Evolutionary conservation across 495 filamentous ascomycete genomes (phyloP).

Genomic region (Daldinia caldariorum): DNA sequence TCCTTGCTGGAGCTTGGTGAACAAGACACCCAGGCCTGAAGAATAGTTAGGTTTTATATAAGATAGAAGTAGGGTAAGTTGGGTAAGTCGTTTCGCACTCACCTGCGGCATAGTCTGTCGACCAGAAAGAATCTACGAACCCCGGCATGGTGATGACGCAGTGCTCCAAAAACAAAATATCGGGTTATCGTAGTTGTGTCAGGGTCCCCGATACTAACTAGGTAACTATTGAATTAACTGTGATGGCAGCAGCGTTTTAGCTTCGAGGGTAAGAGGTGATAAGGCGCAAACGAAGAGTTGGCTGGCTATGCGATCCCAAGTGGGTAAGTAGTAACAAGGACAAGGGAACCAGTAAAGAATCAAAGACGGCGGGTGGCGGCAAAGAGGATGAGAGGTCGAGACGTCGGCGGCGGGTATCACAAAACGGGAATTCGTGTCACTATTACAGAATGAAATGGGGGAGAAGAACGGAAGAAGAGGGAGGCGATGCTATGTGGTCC

Average conservation of each 20-base stretch:
- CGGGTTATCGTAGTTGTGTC: constrained; percentile 9
- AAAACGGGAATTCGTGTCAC: constrained; percentile 30
- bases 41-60: constrained; percentile 22
- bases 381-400: constrained; percentile 7
- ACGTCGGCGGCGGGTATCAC: constrained; percentile 41
- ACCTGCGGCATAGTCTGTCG: constrained; percentile 90
- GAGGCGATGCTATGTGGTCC: constrained; percentile 7
- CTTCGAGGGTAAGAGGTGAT: not conserved
- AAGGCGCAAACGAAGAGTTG: constrained; percentile 23
- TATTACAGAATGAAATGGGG: constrained; percentile 21
- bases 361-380: constrained; percentile 13
- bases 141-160: constrained; percentile 70
- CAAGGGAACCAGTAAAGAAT: constrained; percentile 23
- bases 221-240: constrained; percentile 12
- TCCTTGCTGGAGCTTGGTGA: constrained; percentile 96
- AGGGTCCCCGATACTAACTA: not conserved
- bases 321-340: constrained; percentile 13
- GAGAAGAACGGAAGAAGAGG: constrained; percentile 11
- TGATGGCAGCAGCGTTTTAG: constrained; percentile 8
- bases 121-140: constrained; percentile 96
- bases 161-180: constrained; percentile 15
- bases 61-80: constrained; percentile 12
- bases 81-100: constrained; percentile 45
- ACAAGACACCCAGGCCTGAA: constrained; percentile 89
- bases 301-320: constrained; percentile 30